Conservation (phyloP, 2,329 filamentous ascomycete species). For the Fusarium acutatum region DNA sequence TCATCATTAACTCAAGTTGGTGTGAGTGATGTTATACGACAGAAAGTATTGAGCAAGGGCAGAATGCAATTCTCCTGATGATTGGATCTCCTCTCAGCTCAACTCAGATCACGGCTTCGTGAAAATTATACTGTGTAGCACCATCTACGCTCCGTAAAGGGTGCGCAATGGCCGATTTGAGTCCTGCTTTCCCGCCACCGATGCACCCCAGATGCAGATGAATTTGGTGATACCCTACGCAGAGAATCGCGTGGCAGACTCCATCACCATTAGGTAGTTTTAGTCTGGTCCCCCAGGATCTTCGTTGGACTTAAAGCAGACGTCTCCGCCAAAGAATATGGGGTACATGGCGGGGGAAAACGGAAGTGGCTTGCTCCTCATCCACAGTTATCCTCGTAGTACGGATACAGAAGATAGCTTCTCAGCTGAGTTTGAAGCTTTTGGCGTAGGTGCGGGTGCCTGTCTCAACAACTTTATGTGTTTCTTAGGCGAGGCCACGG, state of each 20-base stretch:
- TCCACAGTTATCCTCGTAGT: background rate
- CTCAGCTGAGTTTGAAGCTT: background rate
- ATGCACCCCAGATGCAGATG: constrained; percentile 1
- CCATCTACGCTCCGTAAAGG: background rate
- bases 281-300: constrained; percentile 4
- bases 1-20: background rate
- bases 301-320: background rate
- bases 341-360: constrained; percentile 30
- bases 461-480: background rate
- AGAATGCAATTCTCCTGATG: background rate
- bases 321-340: constrained; percentile 31
- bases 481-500: background rate
- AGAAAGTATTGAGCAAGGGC: constrained; percentile 4
- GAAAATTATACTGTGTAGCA: constrained; percentile 5
- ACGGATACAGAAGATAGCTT: background rate
- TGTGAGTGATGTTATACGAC: background rate
- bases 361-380: constrained; percentile 24
- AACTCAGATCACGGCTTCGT: background rate
- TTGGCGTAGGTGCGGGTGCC: background rate
- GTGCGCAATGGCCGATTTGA: constrained; percentile 8
- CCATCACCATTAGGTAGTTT: background rate
- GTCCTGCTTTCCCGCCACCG: background rate
- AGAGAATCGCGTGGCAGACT: background rate
- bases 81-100: constrained; percentile 10
- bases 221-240: constrained; percentile 5